A percentile compares a stretch with the other conserved stretches of the same genome.
Conservation (phyloP, 164 flowering plant genomes). For the Sextonia rubra region DNA sequence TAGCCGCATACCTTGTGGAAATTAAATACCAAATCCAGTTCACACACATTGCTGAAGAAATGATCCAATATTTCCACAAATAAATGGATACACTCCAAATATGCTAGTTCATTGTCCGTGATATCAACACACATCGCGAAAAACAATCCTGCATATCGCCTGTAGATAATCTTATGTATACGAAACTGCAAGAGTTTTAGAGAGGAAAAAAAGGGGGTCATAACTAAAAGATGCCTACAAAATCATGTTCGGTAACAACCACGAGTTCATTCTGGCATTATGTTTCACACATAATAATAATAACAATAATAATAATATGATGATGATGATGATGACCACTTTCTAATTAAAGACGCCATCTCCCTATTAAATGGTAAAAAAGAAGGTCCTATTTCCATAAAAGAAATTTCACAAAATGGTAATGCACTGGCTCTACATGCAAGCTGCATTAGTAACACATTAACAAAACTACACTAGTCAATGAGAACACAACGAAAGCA, state of each 20-base stretch:
- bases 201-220: no score
- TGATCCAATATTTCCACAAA: constrained; percentile 99
- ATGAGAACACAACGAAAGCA: no score
- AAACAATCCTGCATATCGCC: constrained; percentile 96
- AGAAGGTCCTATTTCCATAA: neutral
- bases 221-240: neutral
- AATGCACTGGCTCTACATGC: no score
- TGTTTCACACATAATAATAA: neutral
- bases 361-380: neutral
- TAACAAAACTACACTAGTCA: no score
- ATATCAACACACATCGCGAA: constrained; percentile 97
- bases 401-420: neutral
- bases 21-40: constrained; percentile 97
- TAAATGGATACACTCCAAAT: constrained; percentile 91
- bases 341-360: neutral
- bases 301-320: no score
- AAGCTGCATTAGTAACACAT: no score
- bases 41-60: constrained; percentile 99
- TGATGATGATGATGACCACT: neutral
- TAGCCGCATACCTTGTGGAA: constrained; percentile 95
- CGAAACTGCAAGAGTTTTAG: constrained; percentile 65
- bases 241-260: neutral
- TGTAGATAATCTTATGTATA: constrained; percentile 92
- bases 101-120: constrained; percentile 95
- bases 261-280: neutral